Conservation (phyloP, 768 basidiomycete genomes). For the Calocybe gangraenosa region DNA sequence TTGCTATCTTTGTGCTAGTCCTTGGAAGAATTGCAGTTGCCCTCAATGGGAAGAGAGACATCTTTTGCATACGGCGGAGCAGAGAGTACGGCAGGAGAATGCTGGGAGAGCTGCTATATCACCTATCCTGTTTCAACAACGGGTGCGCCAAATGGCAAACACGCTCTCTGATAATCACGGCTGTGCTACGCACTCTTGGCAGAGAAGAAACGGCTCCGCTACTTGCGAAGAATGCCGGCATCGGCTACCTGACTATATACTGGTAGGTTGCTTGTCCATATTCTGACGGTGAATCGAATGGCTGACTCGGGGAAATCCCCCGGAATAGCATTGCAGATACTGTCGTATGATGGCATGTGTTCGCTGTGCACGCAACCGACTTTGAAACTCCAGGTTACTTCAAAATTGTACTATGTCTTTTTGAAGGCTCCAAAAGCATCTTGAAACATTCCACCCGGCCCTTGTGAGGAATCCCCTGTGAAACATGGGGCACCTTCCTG, state of each 20-base stretch:
- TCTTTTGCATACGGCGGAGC: constrained; percentile 28
- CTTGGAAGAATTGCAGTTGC: constrained; percentile 62
- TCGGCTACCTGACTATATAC: constrained; percentile 10
- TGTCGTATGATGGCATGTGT: constrained; percentile 34
- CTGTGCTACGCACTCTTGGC: constrained; percentile 45
- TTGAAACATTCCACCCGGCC: no score
- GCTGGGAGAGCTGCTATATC: constrained; percentile 23
- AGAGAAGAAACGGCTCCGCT: constrained; percentile 34
- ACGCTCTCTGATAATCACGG: constrained; percentile 50
- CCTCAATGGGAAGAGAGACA: constrained; percentile 60
- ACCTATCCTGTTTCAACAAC: constrained; percentile 25
- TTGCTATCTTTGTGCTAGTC: constrained; percentile 59
- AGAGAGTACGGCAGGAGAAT: constrained; percentile 27
- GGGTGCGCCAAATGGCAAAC: constrained; percentile 27
- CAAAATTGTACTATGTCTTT: no score
- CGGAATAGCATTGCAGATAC: constrained; percentile 26
- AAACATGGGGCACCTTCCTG: no score
- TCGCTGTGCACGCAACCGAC: constrained; percentile 34
- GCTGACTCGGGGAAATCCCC: constrained; percentile 33
- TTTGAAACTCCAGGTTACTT: no score
- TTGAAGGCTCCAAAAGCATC: no score
- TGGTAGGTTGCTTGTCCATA: constrained; percentile 4
- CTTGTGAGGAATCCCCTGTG: no score
- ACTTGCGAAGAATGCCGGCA: constrained; percentile 39
- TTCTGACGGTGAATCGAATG: constrained; percentile 16